These are phyloP conservation scores for Chaetothyriales sp. DNA, from an alignment of 2,329 filamentous ascomycete species.

Conservation along the genomic window DNA sequence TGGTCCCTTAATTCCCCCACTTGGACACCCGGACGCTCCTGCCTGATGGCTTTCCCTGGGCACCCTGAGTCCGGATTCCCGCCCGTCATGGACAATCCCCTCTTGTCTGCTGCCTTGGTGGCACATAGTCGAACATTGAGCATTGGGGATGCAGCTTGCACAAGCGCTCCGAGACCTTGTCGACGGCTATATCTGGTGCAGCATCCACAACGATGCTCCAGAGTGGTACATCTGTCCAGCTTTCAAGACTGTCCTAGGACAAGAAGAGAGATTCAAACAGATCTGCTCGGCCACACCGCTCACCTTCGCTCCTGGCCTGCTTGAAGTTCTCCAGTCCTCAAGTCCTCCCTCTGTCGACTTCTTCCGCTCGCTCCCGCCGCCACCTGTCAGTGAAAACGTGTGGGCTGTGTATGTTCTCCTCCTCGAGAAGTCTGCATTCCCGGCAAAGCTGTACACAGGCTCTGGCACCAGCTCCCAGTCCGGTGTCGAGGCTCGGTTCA, in stretches of 20 bases:
- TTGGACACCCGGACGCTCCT: neutral
- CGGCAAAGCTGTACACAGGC: neutral
- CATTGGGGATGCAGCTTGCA: too few relatives aligned
- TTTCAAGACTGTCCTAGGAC: neutral
- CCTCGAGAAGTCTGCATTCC: neutral
- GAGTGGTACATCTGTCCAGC: neutral
- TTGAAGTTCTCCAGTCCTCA: neutral
- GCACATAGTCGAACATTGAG: too few relatives aligned
- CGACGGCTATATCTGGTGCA: neutral
- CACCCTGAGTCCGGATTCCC: too few relatives aligned
- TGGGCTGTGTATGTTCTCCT: neutral
- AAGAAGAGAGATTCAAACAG: neutral
- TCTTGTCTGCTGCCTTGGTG: too few relatives aligned
- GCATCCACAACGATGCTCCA: neutral
- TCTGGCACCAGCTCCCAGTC: neutral
- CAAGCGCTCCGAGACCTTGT: too few relatives aligned
- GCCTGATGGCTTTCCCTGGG: too few relatives aligned
- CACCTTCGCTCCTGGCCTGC: neutral
- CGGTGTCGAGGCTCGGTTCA: too few relatives aligned
- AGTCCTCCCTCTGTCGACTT: neutral
- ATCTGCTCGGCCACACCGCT: neutral
- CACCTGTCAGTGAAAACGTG: neutral
- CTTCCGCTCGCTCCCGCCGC: neutral
- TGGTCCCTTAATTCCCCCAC: neutral
- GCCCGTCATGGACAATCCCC: too few relatives aligned